Conservation (phyloP, 148 eudicot species). For the Tetragonia tetragonoides region DNA sequence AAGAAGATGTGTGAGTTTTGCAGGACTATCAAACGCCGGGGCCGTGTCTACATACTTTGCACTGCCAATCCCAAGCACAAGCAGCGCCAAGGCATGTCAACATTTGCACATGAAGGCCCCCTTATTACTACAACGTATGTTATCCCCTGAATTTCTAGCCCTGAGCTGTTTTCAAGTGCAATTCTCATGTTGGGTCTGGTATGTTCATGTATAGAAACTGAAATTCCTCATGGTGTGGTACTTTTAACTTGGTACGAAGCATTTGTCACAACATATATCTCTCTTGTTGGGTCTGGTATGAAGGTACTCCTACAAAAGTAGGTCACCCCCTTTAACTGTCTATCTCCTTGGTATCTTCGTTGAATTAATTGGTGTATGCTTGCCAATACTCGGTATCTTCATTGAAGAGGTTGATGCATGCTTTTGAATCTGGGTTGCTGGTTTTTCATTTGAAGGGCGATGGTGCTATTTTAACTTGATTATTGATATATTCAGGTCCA, state of each 20-base stretch:
- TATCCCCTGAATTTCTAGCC: neutral
- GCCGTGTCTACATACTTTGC: constrained; percentile 69
- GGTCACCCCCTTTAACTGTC: too few species aligned
- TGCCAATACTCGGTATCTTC: neutral
- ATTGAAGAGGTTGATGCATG: neutral
- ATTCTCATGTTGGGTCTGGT: neutral
- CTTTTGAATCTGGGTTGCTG: neutral
- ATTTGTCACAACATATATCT: too few species aligned
- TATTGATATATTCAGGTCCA: constrained; percentile 28
- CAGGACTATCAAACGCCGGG: constrained; percentile 75
- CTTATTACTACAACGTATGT: constrained; percentile 39
- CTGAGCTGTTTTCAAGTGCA: neutral
- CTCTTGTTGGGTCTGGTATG: too few species aligned
- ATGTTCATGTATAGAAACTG: neutral
- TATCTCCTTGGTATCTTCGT: too few species aligned
- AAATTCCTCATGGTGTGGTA: neutral
- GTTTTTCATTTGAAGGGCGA: neutral
- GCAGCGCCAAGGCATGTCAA: constrained; percentile 82
- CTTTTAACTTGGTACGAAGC: neutral
- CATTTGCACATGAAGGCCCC: constrained; percentile 54
- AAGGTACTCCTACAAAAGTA: too few species aligned
- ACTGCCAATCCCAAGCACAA: constrained; percentile 80
- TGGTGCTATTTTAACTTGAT: constrained; percentile 4
- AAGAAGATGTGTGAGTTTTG: constrained; percentile 92
- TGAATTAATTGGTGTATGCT: neutral